Conservation (phyloP, 352 stramenopile species). For the Phytophthora melonis region DNA sequence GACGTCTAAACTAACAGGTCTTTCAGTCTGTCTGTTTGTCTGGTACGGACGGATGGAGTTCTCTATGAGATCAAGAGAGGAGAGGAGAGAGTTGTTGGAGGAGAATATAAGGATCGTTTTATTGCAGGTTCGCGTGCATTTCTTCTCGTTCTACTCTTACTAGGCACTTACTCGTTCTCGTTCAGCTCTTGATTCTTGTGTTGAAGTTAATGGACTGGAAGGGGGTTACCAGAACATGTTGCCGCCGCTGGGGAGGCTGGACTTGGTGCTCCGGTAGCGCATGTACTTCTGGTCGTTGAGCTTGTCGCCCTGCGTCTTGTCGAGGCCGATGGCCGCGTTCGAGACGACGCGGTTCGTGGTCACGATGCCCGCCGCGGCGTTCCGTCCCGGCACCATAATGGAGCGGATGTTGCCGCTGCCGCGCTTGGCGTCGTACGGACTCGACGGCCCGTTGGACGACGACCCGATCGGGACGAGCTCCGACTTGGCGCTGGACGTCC, state of each 20-base stretch:
- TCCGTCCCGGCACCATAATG: slow-evolving; percentile 20
- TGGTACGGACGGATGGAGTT: too few species aligned
- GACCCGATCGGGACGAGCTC: slow-evolving; percentile 26
- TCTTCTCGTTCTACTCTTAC: not conserved
- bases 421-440: slow-evolving; percentile 44
- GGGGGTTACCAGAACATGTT: slow-evolving; percentile 63
- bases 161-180: not conserved
- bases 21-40: not conserved
- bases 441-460: slow-evolving; percentile 22
- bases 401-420: slow-evolving; percentile 36
- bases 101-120: slow-evolving; percentile 27
- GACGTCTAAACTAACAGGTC: slow-evolving; percentile 33
- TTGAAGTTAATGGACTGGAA: not conserved
- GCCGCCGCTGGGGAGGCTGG: slow-evolving; percentile 43
- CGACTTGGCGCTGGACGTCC: slow-evolving; percentile 34
- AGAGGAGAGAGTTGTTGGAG: not conserved
- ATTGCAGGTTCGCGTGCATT: slow-evolving; percentile 12
- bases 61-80: not conserved
- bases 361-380: slow-evolving; percentile 23
- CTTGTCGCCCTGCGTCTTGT: slow-evolving; percentile 75
- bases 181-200: not conserved
- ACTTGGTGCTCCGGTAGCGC: slow-evolving; percentile 65
- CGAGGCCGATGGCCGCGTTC: slow-evolving; percentile 46
- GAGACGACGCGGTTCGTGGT: slow-evolving; percentile 27
- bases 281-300: slow-evolving; percentile 78